phyloP scores from a whole-genome alignment of 2,329 filamentous ascomycete genomes.

The Elsinoe necatrix region DNA sequence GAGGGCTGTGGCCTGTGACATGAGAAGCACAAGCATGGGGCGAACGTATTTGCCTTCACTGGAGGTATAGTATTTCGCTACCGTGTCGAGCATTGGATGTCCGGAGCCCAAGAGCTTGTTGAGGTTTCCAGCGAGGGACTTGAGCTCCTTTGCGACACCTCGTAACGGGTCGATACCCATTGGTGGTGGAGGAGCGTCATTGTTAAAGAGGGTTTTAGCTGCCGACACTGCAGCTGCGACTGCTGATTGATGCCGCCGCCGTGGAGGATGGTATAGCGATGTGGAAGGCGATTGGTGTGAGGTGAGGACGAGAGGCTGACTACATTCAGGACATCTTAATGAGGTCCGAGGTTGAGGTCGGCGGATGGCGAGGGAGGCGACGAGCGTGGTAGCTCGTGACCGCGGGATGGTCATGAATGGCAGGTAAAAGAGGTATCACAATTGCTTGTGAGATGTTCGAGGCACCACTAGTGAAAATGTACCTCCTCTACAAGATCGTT shows the following conservation, averaged over 20 bases:
- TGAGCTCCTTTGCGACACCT: slow-evolving; percentile 92
- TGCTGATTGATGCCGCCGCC: slow-evolving; percentile 45
- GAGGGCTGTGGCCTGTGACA: slow-evolving; percentile 88
- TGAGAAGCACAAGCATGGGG: slow-evolving; percentile 87
- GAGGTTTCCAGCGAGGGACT: slow-evolving; percentile 89
- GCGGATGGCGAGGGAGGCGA: slow-evolving; percentile 24
- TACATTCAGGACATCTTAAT: slow-evolving; percentile 28
- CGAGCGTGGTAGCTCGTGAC: slow-evolving; percentile 29
- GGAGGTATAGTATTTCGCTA: slow-evolving; percentile 96
- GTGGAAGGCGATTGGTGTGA: slow-evolving; percentile 20
- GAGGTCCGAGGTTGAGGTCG: slow-evolving; percentile 19
- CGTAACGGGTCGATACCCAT: slow-evolving; percentile 80
- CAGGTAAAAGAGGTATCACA: not conserved
- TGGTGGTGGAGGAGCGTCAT: slow-evolving; percentile 50
- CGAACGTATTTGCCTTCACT: slow-evolving; percentile 95
- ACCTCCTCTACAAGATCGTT: not conserved
- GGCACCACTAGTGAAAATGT: not conserved
- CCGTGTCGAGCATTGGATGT: slow-evolving; percentile 87
- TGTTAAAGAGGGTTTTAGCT: slow-evolving; percentile 61
- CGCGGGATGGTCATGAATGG: slow-evolving; percentile 26
- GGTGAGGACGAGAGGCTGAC: slow-evolving; percentile 24
- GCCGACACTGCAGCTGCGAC: slow-evolving; percentile 65
- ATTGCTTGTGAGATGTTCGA: not conserved
- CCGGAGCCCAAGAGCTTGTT: slow-evolving; percentile 86
- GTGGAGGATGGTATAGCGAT: slow-evolving; percentile 28